Evolutionary conservation across 2,329 filamentous ascomycete genomes (phyloP).

Genomic region (Aspergillus latus): DNA sequence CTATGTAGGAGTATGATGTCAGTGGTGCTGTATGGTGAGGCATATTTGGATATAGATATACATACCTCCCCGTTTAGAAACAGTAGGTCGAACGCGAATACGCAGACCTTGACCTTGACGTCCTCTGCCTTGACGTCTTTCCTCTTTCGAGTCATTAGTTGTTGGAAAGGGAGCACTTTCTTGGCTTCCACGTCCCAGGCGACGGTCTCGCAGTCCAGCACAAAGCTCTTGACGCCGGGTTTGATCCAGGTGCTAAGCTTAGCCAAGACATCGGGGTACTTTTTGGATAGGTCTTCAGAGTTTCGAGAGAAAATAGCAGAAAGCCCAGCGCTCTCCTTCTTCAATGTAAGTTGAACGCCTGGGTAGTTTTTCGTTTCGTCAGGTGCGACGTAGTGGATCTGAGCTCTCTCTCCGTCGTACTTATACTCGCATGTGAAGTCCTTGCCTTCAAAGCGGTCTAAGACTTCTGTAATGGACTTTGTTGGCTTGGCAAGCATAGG

Average conservation of each 20-base stretch:
- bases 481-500: slow-evolving; percentile 99
- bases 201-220: slow-evolving; percentile 97
- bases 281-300: slow-evolving; percentile 94
- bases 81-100: slow-evolving; percentile 93
- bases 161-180: slow-evolving; percentile 95
- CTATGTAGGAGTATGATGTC: slow-evolving; percentile 28
- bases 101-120: slow-evolving; percentile 93
- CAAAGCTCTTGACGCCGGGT: slow-evolving; percentile 85
- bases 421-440: slow-evolving; percentile 99
- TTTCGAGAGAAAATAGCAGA: slow-evolving; percentile 96
- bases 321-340: slow-evolving; percentile 68
- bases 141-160: slow-evolving; percentile 95
- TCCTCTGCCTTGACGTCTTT: slow-evolving; percentile 97
- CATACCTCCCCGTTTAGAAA: slow-evolving; percentile 82
- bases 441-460: slow-evolving; percentile 93
- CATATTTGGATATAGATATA: background rate
- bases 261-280: slow-evolving; percentile 91
- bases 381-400: slow-evolving; percentile 93
- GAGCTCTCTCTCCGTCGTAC: slow-evolving; percentile 96
- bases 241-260: slow-evolving; percentile 91
- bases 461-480: slow-evolving; percentile 94
- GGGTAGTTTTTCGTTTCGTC: slow-evolving; percentile 70
- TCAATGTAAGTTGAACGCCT: slow-evolving; percentile 61
- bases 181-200: slow-evolving; percentile 95
- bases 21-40: background rate